Conservation (phyloP, 257 asterid species). For the Fraxinus americana region DNA sequence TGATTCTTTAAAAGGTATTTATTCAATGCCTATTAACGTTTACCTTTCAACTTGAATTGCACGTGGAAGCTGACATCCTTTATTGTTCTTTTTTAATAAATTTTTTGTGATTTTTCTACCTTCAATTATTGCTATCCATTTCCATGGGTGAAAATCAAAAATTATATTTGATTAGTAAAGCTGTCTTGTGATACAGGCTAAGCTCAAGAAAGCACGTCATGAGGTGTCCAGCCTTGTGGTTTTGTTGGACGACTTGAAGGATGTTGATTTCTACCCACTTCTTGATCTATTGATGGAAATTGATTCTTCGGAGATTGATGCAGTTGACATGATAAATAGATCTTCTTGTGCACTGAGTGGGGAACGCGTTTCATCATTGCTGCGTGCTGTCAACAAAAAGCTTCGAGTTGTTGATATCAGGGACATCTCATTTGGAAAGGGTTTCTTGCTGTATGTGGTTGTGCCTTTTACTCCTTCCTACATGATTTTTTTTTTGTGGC, state of each 20-base stretch:
- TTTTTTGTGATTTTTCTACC: not conserved
- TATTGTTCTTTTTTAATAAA: not conserved
- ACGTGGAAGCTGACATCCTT: not conserved
- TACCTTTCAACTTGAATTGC: not conserved
- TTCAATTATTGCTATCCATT: not conserved
- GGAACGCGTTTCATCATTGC: constrained; percentile 57
- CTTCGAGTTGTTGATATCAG: constrained; percentile 83
- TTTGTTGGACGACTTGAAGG: constrained; percentile 67
- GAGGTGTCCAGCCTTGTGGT: constrained; percentile 53
- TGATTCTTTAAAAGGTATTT: not conserved
- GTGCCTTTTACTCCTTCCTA: constrained; percentile 15
- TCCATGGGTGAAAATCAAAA: constrained; percentile 12
- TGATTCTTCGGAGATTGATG: constrained; percentile 80
- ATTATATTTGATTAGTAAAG: constrained; percentile 7
- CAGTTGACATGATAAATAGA: constrained; percentile 75
- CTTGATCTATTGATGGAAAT: constrained; percentile 57
- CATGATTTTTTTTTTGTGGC: not conserved
- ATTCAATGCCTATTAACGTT: not conserved
- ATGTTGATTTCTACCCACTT: constrained; percentile 71
- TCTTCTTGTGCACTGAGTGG: constrained; percentile 65
- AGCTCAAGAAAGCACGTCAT: constrained; percentile 61
- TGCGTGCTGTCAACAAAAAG: constrained; percentile 69
- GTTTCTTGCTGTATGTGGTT: constrained; percentile 70
- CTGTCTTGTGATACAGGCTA: constrained; percentile 59
- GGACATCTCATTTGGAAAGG: constrained; percentile 78